These are phyloP conservation scores for Ganoderma lingzhi DNA, from an alignment of 1,284 basidiomycete species.

Conservation along the genomic window DNA sequence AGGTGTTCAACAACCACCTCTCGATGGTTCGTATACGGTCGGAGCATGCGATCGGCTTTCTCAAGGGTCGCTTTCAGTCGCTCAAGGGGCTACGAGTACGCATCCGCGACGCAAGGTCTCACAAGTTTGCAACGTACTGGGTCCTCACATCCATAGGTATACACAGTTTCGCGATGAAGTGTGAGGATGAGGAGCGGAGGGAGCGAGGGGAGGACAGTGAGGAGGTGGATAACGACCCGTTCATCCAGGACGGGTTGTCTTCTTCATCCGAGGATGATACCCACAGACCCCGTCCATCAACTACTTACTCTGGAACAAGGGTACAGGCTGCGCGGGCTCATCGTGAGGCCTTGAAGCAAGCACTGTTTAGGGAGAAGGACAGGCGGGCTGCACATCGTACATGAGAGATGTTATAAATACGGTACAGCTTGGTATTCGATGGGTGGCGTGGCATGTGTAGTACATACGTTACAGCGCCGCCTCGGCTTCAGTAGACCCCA, in stretches of 20 bases:
- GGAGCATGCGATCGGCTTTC: background rate
- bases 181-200: background rate
- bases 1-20: slow-evolving; percentile 29
- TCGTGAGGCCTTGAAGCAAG: background rate
- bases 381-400: background rate
- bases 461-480: slow-evolving; percentile 18
- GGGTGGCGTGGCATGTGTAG: background rate
- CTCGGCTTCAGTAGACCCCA: background rate
- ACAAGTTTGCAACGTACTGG: background rate
- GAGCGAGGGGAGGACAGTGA: background rate
- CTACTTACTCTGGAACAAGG: background rate
- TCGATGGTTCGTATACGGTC: slow-evolving; percentile 22
- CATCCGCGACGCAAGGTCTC: background rate
- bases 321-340: background rate
- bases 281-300: background rate
- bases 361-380: background rate
- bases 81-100: background rate
- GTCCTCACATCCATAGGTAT: background rate
- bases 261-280: background rate
- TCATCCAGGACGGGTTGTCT: background rate
- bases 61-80: background rate
- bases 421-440: background rate
- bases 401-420: background rate
- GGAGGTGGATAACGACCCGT: background rate
- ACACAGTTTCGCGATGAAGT: background rate